Conservation (phyloP, 495 filamentous ascomycete genomes). For the Astrothelium subdiscretum region DNA sequence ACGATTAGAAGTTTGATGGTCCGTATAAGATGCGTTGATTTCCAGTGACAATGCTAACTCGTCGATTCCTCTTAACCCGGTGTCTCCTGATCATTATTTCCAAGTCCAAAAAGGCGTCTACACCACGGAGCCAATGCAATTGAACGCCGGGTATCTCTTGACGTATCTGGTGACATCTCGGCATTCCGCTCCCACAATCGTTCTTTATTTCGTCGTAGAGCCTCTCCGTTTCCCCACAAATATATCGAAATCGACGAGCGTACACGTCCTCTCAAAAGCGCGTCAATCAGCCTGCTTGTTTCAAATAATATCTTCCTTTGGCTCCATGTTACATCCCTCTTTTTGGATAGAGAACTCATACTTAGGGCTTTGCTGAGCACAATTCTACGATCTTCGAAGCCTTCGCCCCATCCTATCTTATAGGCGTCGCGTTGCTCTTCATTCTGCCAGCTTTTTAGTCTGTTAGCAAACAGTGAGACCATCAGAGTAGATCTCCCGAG, state of each 20-base stretch:
- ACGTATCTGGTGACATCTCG: neutral
- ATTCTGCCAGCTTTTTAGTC: neutral
- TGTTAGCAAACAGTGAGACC: neutral
- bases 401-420: neutral
- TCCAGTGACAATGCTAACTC: too few relatives aligned
- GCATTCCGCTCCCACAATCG: neutral
- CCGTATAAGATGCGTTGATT: too few relatives aligned
- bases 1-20: too few relatives aligned
- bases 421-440: neutral
- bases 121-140: neutral
- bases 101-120: neutral
- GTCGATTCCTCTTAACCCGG: neutral
- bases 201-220: neutral
- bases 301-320: neutral
- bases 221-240: neutral
- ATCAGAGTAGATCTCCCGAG: neutral
- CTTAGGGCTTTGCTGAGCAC: neutral
- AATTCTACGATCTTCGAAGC: neutral
- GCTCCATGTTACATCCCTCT: neutral
- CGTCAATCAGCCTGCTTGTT: neutral
- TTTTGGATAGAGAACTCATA: too few relatives aligned
- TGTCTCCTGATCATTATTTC: neutral
- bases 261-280: neutral
- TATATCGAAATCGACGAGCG: neutral
- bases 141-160: neutral